Evolutionary conservation across 1,284 basidiomycete genomes (phyloP), one percentile per base, ranked within the genome.

Genomic region (Phellopilus nigrolimitatus): DNA sequence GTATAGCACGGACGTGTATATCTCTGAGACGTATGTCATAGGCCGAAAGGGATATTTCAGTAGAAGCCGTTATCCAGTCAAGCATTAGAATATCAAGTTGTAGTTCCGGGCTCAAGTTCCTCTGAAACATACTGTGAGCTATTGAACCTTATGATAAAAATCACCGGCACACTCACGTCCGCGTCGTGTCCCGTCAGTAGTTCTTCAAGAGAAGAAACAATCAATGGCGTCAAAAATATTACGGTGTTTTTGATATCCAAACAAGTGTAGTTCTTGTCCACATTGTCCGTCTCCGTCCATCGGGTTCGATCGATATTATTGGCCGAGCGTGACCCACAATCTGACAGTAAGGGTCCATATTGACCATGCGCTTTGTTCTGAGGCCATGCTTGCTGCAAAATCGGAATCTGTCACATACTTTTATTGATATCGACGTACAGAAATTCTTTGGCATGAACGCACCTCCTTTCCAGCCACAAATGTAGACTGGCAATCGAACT

Each of bases 71-170:
- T 27, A 47, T 39, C 37, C 47, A 45, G 5, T 55, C 28, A 15
- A 55, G 38, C 22, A 51, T 47, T 1, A 55, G 42, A 8, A 15
- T 36, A 22, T 55, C 53, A 15, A 55, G 33, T 24, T 44, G 48
- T 9, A 51, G 22, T 51, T 55, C 53, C 15, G 46, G 46, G 17
- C 45, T 49, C 15, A n/a, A n/a, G n/a, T n/a, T 17, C 10, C 30
- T 28, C 53, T 54, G 24, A n/a, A 43, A n/a, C 8, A 21, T 21
- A 8, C 10, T 45, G 17, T 34, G 25, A 36, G 36, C 10, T 7
- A 17, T 15, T 17, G n/a, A 37, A 25, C 25, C 12, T 10, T 21
- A 31, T 30, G 9, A 33, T 31, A 13, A 9, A 21, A 25, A 13
- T 3, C 13, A n/a, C 15, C 8, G 12, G 17, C 21, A n/a, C 2